Base-by-base conservation (phyloP, 768 basidiomycete genomes). In the Leccinum uliginosum region DNA sequence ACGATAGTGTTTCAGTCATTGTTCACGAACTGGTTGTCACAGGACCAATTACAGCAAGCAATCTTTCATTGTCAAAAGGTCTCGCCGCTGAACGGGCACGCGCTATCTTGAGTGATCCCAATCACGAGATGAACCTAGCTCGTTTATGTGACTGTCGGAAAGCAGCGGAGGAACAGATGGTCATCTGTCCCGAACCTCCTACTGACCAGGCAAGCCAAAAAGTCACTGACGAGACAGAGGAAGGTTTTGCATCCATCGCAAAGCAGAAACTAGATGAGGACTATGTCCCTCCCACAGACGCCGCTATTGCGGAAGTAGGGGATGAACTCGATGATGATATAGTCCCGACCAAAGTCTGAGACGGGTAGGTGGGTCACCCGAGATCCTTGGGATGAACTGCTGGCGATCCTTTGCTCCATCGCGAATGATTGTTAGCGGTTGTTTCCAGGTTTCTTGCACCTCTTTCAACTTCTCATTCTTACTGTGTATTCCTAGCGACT, bases 61-160 rank as follows among this genome's bases (percentile, higher is more conserved):
- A 83, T 58, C 70, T 77, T 34, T 75, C 77, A 1, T 74, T 88
- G n/a, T 84, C 87, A 4, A 88, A 84, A 64, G 84, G 83, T 27
- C 76, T 84, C 46, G 87, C 84, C 2, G 79, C 88, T 2, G 86
- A 88, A 66, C 73, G 78, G 24, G 86, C 87, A 0, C 70, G 83
- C 40, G 65, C 72, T n/a, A 68, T 81, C 29, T 73, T 91, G 56
- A 74, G 72, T 54, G 80, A 86, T 56, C 57, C 73, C 2, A 64
- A 62, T 19, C 80, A 78, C 24, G 77, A 78, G 1, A 76, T 77
- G 54, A 73, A 67, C 44, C 69, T 91, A 29, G 58, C 67, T 2
- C 67, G 64, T 8, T 48, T 83, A 34, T 83, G 81, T 58, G 67
- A 71, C 51, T 83, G 81, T 56, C 62, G 62, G 49, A 67, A 51